Evolutionary conservation across 2,329 filamentous ascomycete genomes (phyloP).

Genomic region (Sporothrix luriei): DNA sequence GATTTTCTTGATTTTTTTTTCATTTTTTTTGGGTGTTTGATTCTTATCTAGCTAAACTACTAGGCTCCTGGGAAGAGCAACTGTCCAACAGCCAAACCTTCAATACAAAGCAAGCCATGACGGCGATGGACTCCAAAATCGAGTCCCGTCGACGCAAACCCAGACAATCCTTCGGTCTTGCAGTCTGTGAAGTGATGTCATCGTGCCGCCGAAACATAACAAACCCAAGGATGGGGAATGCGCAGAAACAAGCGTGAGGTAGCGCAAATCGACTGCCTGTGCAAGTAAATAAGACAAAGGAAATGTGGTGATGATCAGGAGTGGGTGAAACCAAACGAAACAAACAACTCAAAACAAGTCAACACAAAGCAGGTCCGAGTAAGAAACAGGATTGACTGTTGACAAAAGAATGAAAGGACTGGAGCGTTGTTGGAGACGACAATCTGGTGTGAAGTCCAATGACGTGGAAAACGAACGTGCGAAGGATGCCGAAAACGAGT

Average conservation of each 20-base stretch:
- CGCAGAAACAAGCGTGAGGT: background rate
- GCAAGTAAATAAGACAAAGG: background rate
- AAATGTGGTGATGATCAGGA: background rate
- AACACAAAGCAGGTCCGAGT: background rate
- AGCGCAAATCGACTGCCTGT: background rate
- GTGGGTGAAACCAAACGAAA: background rate
- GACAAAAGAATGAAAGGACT: background rate
- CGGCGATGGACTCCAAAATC: background rate
- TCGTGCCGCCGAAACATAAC: too few species aligned
- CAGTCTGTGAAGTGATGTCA: background rate
- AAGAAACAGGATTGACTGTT: background rate
- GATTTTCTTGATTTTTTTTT: background rate
- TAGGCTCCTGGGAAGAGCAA: background rate
- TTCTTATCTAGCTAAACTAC: constrained; percentile 1
- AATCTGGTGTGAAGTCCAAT: background rate
- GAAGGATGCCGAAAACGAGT: background rate
- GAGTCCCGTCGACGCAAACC: constrained; percentile 14
- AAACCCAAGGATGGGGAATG: background rate
- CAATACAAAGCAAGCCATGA: constrained; percentile 2
- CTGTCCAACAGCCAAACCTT: background rate
- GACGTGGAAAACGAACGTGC: background rate
- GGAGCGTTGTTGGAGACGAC: background rate
- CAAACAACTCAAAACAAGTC: background rate
- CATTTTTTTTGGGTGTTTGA: background rate
- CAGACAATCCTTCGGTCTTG: constrained; percentile 5